phyloP scores from a whole-genome alignment of 495 filamentous ascomycete genomes.

The Glutinoglossum americanum region DNA sequence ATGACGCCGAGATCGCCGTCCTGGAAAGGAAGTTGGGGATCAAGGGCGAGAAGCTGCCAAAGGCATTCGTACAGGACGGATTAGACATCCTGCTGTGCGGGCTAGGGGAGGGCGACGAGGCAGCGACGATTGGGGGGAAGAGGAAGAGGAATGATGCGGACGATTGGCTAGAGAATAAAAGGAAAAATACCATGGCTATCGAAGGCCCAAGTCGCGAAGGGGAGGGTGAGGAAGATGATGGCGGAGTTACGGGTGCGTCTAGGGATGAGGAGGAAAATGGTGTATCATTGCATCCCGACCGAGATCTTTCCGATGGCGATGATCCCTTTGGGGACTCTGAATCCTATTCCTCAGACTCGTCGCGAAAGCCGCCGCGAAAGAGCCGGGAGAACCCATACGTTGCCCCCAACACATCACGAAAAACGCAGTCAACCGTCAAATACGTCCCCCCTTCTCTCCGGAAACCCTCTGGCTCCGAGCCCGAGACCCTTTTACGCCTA shows the following conservation, averaged over 20 bases:
- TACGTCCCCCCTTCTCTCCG: constrained; percentile 82
- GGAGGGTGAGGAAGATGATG: constrained; percentile 11
- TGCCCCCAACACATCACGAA: constrained; percentile 24
- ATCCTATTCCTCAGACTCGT: background rate
- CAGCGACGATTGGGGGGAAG: constrained; percentile 25
- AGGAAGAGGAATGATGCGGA: constrained; percentile 16
- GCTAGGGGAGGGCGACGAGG: constrained; percentile 32
- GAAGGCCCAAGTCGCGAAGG: constrained; percentile 12
- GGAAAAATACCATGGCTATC: constrained; percentile 36
- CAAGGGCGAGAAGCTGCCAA: constrained; percentile 54
- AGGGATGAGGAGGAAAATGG: constrained; percentile 11
- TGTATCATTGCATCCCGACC: background rate
- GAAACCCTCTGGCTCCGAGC: constrained; percentile 33
- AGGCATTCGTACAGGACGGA: constrained; percentile 68
- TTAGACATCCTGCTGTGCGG: constrained; percentile 61
- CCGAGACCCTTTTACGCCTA: constrained; percentile 45
- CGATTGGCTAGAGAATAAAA: constrained; percentile 36
- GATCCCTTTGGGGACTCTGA: constrained; percentile 4
- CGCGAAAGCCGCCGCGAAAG: constrained; percentile 16
- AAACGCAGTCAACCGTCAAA: constrained; percentile 25
- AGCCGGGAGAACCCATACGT: constrained; percentile 40
- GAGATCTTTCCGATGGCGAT: background rate
- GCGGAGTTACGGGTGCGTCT: constrained; percentile 11
- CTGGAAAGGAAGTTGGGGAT: constrained; percentile 78
- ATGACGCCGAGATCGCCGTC: constrained; percentile 73